phyloP scores from a whole-genome alignment of 306 rosid species.

The Abrus precatorius region DNA sequence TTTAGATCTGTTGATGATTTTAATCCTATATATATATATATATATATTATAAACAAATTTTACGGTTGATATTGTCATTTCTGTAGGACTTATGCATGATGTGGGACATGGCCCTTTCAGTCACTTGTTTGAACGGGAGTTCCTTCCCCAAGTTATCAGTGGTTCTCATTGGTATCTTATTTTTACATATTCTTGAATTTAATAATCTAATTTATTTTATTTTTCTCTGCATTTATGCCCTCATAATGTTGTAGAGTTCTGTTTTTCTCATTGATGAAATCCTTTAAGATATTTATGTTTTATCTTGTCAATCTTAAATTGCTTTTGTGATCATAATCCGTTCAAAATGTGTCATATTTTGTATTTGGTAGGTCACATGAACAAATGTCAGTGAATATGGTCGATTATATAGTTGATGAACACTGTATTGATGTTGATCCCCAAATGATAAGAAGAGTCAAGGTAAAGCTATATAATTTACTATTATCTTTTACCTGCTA shows the following conservation, averaged over 20 bases:
- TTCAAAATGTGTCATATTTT: constrained; percentile 23
- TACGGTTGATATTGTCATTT: constrained; percentile 2
- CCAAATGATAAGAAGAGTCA: constrained; percentile 75
- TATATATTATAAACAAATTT: neutral
- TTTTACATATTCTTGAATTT: constrained; percentile 32
- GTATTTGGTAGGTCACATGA: constrained; percentile 81
- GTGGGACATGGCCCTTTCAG: constrained; percentile 98
- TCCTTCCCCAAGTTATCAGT: constrained; percentile 76
- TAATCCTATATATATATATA: constrained; percentile 9
- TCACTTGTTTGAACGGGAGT: constrained; percentile 90
- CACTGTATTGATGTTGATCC: constrained; percentile 79
- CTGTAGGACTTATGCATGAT: constrained; percentile 93
- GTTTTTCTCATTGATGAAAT: constrained; percentile 34
- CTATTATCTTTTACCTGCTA: constrained; percentile 35
- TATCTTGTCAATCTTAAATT: constrained; percentile 27
- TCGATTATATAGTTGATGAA: constrained; percentile 82
- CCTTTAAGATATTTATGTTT: constrained; percentile 3
- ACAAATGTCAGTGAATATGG: constrained; percentile 85
- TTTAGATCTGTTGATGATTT: neutral
- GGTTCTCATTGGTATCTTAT: constrained; percentile 69
- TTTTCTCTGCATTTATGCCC: constrained; percentile 1
- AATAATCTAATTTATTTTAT: constrained; percentile 28
- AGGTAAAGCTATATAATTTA: constrained; percentile 56
- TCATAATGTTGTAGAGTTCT: neutral
- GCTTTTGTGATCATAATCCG: neutral